phyloP scores from a whole-genome alignment of 2,329 filamentous ascomycete species.

The Dactylellina haptotyla region DNA sequence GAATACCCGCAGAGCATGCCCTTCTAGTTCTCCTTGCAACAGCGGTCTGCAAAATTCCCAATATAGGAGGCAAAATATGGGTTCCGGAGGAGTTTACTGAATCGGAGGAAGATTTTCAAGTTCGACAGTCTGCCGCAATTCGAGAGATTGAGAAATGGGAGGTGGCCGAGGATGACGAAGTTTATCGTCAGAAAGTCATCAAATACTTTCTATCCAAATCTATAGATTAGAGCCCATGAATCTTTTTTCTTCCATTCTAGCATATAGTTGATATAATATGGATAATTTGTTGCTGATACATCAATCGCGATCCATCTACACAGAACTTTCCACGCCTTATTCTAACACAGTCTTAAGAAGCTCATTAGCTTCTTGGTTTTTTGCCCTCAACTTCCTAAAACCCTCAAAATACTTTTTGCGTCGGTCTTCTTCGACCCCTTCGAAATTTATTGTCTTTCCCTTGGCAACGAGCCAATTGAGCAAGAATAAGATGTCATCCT shows the following conservation, averaged over 20 bases:
- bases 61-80: slow-evolving; percentile 26
- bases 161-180: slow-evolving; percentile 23
- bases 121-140: slow-evolving; percentile 14
- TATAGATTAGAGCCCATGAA: neutral
- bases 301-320: too few relatives aligned
- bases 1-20: slow-evolving; percentile 5
- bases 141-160: slow-evolving; percentile 17
- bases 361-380: neutral
- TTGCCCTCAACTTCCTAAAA: neutral
- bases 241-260: too few relatives aligned
- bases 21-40: slow-evolving; percentile 30
- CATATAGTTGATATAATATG: too few relatives aligned
- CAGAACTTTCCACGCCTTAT: too few relatives aligned
- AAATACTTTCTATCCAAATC: slow-evolving; percentile 15
- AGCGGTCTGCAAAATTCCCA: slow-evolving; percentile 25
- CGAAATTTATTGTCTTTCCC: slow-evolving; percentile 2
- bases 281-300: too few relatives aligned
- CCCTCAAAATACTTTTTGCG: neutral
- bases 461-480: slow-evolving; percentile 11
- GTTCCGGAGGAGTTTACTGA: slow-evolving; percentile 6
- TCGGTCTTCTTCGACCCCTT: neutral
- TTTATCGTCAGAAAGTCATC: slow-evolving; percentile 28
- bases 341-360: neutral
- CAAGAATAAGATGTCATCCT: slow-evolving; percentile 14
- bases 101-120: slow-evolving; percentile 8